Base-by-base conservation (phyloP, 2,329 filamentous ascomycete species). In the Chlorencoelia australis region DNA sequence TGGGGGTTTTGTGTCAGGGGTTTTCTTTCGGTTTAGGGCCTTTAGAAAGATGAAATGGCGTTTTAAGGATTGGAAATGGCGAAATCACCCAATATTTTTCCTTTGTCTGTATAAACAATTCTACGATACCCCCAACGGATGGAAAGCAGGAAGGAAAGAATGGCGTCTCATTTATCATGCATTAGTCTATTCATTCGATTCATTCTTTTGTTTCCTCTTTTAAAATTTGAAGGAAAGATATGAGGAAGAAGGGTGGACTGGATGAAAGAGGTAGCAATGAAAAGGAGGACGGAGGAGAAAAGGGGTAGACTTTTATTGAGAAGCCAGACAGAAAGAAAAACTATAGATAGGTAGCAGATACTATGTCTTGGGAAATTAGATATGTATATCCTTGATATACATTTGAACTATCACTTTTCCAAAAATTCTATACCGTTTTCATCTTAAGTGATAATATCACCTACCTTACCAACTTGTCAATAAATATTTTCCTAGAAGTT, bases 81-180 rank as follows among this genome's bases (percentile, higher is more conserved):
- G 29, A 18, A 10, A 10, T 14, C 22, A 25, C 10, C 6, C 16
- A 16, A 11, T 30, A 11, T 11, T 30, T 30, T 22, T 30, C 17
- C 14, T 36, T 36, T 36, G 25, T 36, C 15, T 20, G 17, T 36
- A 22, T 11, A 5, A 36, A n/a, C n/a, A n/a, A n/a, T 36, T 36
- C 26, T 36, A 36, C 18, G 34, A 36, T 36, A 36, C 34, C 34
- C 34, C 34, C 13, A 15, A 20, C 28, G 13, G 24, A 28, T 19
- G 29, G 10, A 25, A 13, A 25, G 22, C n/a, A n/a, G n/a, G n/a
- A n/a, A n/a, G n/a, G n/a, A n/a, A n/a, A n/a, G n/a, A n/a, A n/a
- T n/a, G n/a, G n/a, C n/a, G n/a, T n/a, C n/a, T 10, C 21, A 31
- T 31, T 19, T 31, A 31, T 18, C 14, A 16, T 16, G 29, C 29